These are phyloP conservation scores for Leccinum subrobustum DNA, from an alignment of 1,284 basidiomycete species.

Conservation along the genomic window DNA sequence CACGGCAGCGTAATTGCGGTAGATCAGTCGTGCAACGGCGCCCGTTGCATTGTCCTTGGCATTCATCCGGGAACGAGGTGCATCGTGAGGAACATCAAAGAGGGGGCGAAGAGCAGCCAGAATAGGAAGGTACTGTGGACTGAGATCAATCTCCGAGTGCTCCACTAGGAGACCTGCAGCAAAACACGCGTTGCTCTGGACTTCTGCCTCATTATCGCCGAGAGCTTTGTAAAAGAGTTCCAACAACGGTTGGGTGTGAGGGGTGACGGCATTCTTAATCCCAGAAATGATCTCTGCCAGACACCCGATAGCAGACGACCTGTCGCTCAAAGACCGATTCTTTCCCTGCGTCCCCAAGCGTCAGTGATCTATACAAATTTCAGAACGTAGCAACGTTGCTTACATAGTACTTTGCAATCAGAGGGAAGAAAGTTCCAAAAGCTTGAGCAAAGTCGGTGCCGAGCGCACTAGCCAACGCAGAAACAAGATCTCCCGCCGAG, in stretches of 20 bases:
- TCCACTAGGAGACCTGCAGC: conserved; percentile 92
- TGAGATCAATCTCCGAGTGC: conserved; percentile 83
- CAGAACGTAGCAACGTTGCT: conserved; percentile 33
- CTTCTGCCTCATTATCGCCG: conserved; percentile 85
- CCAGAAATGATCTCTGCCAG: conserved; percentile 95
- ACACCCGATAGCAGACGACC: conserved; percentile 91
- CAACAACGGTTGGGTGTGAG: conserved; percentile 82
- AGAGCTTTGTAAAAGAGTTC: conserved; percentile 85
- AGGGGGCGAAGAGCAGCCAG: conserved; percentile 82
- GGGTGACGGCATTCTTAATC: conserved; percentile 86
- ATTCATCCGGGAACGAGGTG: conserved; percentile 68
- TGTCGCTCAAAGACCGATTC: conserved; percentile 86
- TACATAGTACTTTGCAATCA: conserved; percentile 93
- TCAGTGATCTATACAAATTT: background rate
- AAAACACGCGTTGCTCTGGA: conserved; percentile 96
- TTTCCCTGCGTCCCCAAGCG: conserved; percentile 56
- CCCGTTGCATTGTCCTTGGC: conserved; percentile 97
- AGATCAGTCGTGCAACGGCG: conserved; percentile 86
- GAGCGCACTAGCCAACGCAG: conserved; percentile 84
- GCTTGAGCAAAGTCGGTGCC: conserved; percentile 85
- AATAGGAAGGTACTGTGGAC: conserved; percentile 79
- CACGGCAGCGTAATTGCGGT: conserved; percentile 78
- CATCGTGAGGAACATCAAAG: conserved; percentile 68
- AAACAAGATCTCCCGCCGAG: conserved; percentile 93
- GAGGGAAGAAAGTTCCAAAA: conserved; percentile 85